Conservation (phyloP, 805 yeast genomes). For the Isabelozyma rhagii region DNA sequence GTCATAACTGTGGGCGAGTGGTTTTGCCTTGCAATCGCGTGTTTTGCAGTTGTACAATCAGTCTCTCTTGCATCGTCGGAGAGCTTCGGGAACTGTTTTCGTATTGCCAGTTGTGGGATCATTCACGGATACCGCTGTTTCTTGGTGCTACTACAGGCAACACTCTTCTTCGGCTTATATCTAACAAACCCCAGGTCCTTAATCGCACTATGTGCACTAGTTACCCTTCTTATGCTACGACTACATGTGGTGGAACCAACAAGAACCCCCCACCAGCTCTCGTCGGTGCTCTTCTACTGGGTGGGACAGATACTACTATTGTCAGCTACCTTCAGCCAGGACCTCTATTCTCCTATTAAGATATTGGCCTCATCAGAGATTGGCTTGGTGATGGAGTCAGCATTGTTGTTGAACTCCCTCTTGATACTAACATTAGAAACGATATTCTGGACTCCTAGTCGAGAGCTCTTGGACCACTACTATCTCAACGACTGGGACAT, state of each 20-base stretch:
- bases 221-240: not conserved
- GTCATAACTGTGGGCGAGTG: not conserved
- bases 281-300: not conserved
- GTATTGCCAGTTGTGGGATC: not conserved
- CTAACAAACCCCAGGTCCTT: not conserved
- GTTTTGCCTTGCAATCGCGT: not conserved
- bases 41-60: not conserved
- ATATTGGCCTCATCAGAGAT: not conserved
- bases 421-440: not conserved
- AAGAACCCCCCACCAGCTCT: not conserved
- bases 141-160: not conserved
- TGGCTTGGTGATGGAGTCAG: not conserved
- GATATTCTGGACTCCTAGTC: constrained; percentile 1
- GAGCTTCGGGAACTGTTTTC: not conserved
- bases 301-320: not conserved
- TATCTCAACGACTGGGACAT: constrained; percentile 3
- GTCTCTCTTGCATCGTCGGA: not conserved
- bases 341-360: not conserved
- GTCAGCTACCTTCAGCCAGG: not conserved
- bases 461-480: constrained; percentile 3
- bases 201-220: not conserved
- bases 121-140: not conserved
- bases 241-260: not conserved
- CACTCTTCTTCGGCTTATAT: not conserved
- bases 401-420: not conserved